Conservation (phyloP, 2,329 filamentous ascomycete genomes). For the Fusarium gaditjirri region DNA sequence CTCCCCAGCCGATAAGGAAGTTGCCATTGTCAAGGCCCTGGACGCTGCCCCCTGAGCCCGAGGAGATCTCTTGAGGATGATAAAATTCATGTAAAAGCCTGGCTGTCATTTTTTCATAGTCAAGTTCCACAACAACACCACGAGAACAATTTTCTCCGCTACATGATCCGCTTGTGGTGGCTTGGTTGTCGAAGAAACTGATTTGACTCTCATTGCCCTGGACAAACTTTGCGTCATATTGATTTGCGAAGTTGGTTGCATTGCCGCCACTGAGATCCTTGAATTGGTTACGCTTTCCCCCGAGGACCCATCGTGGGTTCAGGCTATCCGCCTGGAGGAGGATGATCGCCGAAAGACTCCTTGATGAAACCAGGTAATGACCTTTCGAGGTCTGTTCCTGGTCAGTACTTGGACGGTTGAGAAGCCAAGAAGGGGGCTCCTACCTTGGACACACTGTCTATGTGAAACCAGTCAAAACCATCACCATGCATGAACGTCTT, state of each 20-base stretch:
- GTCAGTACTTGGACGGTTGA: background rate
- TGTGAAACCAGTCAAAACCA: slow-evolving; percentile 45
- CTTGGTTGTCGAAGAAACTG: slow-evolving; percentile 64
- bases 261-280: slow-evolving; percentile 46
- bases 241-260: slow-evolving; percentile 51
- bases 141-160: slow-evolving; percentile 32
- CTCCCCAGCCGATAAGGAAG: slow-evolving; percentile 68
- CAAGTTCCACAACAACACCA: slow-evolving; percentile 52
- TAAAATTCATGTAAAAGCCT: slow-evolving; percentile 60
- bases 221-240: slow-evolving; percentile 63
- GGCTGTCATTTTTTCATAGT: slow-evolving; percentile 58
- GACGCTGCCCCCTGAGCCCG: slow-evolving; percentile 60
- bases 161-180: slow-evolving; percentile 25
- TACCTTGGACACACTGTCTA: slow-evolving; percentile 44
- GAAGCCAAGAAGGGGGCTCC: background rate
- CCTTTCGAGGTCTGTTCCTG: slow-evolving; percentile 39
- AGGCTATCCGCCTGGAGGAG: slow-evolving; percentile 45
- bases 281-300: slow-evolving; percentile 49
- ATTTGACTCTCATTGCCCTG: slow-evolving; percentile 58
- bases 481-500: slow-evolving; percentile 33
- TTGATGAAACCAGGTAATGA: slow-evolving; percentile 50
- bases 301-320: slow-evolving; percentile 49
- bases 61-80: slow-evolving; percentile 60
- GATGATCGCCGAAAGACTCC: slow-evolving; percentile 45
- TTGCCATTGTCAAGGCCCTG: slow-evolving; percentile 65